Conservation (phyloP, 305 asterid species). For the Fraxinus nigra region DNA sequence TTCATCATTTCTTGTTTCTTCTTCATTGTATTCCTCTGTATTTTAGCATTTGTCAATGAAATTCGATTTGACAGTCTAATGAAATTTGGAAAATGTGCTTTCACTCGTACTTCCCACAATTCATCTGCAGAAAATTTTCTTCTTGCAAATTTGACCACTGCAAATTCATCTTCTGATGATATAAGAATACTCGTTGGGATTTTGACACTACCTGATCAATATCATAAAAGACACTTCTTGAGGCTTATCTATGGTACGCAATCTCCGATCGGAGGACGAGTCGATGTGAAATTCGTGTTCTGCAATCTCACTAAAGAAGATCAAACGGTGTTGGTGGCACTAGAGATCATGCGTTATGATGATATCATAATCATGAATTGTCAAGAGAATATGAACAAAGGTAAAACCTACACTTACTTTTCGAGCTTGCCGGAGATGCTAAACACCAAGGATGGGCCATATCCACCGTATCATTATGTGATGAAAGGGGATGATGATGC, state of each 20-base stretch:
- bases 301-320: constrained; percentile 93
- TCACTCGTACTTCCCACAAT: constrained; percentile 11
- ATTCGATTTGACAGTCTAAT: constrained; percentile 46
- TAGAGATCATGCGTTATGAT: constrained; percentile 78
- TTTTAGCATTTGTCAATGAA: constrained; percentile 68
- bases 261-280: constrained; percentile 38
- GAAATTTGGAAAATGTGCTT: constrained; percentile 52
- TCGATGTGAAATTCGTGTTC: constrained; percentile 75
- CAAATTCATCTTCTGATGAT: constrained; percentile 31
- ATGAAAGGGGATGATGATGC: constrained; percentile 83
- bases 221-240: constrained; percentile 77
- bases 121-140: not conserved
- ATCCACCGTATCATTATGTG: constrained; percentile 82
- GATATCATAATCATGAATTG: constrained; percentile 82
- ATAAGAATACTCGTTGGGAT: constrained; percentile 67
- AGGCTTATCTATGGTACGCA: constrained; percentile 84
- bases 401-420: constrained; percentile 77
- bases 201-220: constrained; percentile 80
- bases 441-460: constrained; percentile 22
- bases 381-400: constrained; percentile 79
- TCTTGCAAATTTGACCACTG: not conserved
- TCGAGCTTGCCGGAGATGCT: constrained; percentile 70
- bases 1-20: constrained; percentile 54
- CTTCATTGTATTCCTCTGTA: constrained; percentile 60
- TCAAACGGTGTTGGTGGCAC: constrained; percentile 66